Base-by-base conservation (phyloP, 2,329 filamentous ascomycete genomes). In the Exophiala alcalophila region DNA sequence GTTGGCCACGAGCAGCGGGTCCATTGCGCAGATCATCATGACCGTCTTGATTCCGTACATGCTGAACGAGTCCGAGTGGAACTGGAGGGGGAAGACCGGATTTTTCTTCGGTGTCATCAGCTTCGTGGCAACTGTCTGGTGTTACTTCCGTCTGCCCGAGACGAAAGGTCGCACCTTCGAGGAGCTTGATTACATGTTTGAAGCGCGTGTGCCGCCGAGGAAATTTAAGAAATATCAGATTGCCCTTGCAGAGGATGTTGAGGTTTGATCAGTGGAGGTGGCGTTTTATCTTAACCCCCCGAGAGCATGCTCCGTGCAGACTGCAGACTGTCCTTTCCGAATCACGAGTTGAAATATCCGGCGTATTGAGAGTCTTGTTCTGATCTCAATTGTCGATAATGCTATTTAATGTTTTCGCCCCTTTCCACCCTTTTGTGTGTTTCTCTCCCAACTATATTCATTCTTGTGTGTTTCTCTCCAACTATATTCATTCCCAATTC, bases 101-200 rank as follows among this genome's bases (percentile, higher is more conserved):
- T 67, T 68, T 41, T 63, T 92, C 71, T 88, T 87, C 83, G 82
- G 79, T 10, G 85, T 82, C 1, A 71, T 69, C 4, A 66, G 65
- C 4, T 18, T 58, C 3, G 59, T 71, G 7, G 70, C 66, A 52
- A 67, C 61, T 57, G 32, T 70, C 4, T 52, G 56, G 50, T 67
- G 67, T 2, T 47, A 31, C 31, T 57, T 59, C 30, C 42, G 53
- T 5, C 33, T 60, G 5, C 57, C 57, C 4, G 58, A 60, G 36
- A 56, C 53, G 2, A 42, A 41, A 21, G 57, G 57, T 2, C 42
- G 57, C 10, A 58, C 57, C 0, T 56, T 53, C 25, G 49, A 56
- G 20, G 57, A 57, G 68, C 64, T 44, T 4, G 56, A 61, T 32
- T 40, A 48, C 14, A 58, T 61, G 53, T 61, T 59, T 42, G 42